Evolutionary conservation across 352 stramenopile genomes (phyloP).

Genomic region (Pythium pyrilobum): DNA sequence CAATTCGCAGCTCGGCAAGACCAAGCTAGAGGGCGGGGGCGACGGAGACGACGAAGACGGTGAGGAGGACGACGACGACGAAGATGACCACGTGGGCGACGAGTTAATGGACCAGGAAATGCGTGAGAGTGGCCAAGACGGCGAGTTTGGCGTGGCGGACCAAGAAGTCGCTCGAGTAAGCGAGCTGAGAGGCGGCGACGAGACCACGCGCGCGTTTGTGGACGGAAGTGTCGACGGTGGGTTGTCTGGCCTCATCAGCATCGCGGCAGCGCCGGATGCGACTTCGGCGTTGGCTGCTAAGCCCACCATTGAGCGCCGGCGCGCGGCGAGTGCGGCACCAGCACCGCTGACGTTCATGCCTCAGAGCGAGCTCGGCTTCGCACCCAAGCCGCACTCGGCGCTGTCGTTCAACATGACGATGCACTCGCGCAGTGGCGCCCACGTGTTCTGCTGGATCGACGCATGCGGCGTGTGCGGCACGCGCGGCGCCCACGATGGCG

Average conservation of each 20-base stretch:
- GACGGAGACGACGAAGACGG: slow-evolving; percentile 21
- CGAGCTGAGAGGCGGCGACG: no score
- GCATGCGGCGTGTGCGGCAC: slow-evolving; percentile 89
- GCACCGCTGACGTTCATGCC: slow-evolving; percentile 23
- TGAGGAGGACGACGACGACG: slow-evolving; percentile 22
- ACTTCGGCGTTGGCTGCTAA: no score
- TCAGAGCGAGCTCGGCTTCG: slow-evolving; percentile 57
- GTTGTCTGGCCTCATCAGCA: no score
- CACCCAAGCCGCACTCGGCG: slow-evolving; percentile 50
- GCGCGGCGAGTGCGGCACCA: no score
- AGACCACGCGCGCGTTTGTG: no score
- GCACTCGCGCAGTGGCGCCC: slow-evolving; percentile 72
- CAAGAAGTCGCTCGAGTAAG: no score
- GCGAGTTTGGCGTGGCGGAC: neutral
- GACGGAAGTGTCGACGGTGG: no score
- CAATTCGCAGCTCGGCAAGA: slow-evolving; percentile 63
- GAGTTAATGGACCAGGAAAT: slow-evolving; percentile 3
- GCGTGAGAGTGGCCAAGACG: neutral
- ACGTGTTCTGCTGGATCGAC: slow-evolving; percentile 90
- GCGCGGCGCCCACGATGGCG: slow-evolving; percentile 49
- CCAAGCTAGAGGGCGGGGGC: slow-evolving; percentile 21
- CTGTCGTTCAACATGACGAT: slow-evolving; percentile 67
- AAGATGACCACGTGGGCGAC: slow-evolving; percentile 7
- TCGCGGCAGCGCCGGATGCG: no score
- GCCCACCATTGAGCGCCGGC: no score